Percentiles rank a stretch among this genome's conserved stretches.
These are phyloP conservation scores for Quercus phellos DNA, from an alignment of 331 rosid genomes.

Conservation along the genomic window DNA sequence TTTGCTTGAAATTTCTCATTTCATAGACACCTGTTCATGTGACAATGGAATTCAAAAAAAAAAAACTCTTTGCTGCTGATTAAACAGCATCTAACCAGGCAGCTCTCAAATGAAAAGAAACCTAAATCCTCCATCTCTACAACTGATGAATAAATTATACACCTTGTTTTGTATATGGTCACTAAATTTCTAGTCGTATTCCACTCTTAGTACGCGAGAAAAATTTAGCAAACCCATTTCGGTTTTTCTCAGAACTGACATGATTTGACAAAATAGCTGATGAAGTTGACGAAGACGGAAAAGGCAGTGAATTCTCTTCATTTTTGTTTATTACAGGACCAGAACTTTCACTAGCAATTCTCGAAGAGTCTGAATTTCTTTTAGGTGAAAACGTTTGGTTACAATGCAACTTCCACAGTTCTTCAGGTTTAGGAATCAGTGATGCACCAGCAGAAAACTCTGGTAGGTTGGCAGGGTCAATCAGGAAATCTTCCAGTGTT, in stretches of 20 bases:
- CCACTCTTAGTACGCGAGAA: constrained; percentile 88
- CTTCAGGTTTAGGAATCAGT: constrained; percentile 29
- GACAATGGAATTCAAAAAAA: neutral
- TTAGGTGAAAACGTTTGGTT: constrained; percentile 65
- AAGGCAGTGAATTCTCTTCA: constrained; percentile 45
- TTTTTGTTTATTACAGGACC: constrained; percentile 29
- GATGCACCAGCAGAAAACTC: constrained; percentile 48
- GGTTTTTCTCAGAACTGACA: constrained; percentile 60
- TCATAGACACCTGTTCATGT: neutral
- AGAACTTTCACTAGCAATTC: constrained; percentile 35
- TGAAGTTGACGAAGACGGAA: constrained; percentile 43
- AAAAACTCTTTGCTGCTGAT: neutral
- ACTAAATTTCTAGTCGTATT: constrained; percentile 72
- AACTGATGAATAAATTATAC: constrained; percentile 18
- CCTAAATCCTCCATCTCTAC: constrained; percentile 23
- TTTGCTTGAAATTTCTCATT: neutral
- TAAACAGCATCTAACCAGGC: constrained; percentile 23
- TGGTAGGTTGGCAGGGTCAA: constrained; percentile 55
- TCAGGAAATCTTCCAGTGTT: constrained; percentile 78
- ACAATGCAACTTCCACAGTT: constrained; percentile 52
- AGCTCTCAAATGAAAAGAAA: constrained; percentile 7
- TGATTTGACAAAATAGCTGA: constrained; percentile 41
- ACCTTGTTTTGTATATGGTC: constrained; percentile 1
- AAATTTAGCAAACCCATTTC: constrained; percentile 82
- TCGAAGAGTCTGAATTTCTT: constrained; percentile 44